Base-by-base conservation (phyloP, 371 early-diverging fungal genomes). In the Sporodiniella umbellata region DNA sequence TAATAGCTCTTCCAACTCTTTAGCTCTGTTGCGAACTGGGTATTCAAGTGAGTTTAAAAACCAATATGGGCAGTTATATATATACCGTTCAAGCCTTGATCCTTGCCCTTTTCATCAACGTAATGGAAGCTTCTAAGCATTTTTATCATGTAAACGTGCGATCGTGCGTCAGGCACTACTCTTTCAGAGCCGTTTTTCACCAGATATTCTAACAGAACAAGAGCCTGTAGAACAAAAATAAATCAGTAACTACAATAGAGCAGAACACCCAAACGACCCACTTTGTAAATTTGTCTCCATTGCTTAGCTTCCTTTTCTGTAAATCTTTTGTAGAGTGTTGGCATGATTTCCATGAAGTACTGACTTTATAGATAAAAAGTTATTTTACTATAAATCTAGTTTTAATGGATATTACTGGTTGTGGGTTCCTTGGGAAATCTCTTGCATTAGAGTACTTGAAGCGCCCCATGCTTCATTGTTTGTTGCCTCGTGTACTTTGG, bases 241-340 rank as follows among this genome's bases (percentile, higher is more conserved):
- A 47, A 25, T 17, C n/a, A 38, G 17, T 8, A 15, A 11, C 15
- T 42, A 17, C 18, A 8, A 33, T 33, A 23, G 5, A 8, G 8
- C 25, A 12, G 23, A 21, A 5, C 33, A 19, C 6, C n/a, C n/a
- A 14, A 40, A 28, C 10, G 24, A n/a, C 21, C 11, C 58, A 88
- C 93, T 81, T 98, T 98, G 80, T 98, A 98, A 22, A 91, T 85
- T 58, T 93, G 91, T 56, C 97, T 75, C 98, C 97, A 98, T 51
- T 87, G 86, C 23, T 81, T 64, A 0, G 89, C 79, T 51, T 91
- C 87, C 44, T 87, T 84, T 58, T 96, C 95, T 31, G 87, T 80
- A 54, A 96, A 84, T 19, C 92, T 82, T 55, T 86, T 81, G 68
- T 89, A 95, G 24, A 96, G 84, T 15, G 88, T 86, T 0, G 91